phyloP scores from a whole-genome alignment of 352 stramenopile species.

The Phytophthora crassamura region DNA sequence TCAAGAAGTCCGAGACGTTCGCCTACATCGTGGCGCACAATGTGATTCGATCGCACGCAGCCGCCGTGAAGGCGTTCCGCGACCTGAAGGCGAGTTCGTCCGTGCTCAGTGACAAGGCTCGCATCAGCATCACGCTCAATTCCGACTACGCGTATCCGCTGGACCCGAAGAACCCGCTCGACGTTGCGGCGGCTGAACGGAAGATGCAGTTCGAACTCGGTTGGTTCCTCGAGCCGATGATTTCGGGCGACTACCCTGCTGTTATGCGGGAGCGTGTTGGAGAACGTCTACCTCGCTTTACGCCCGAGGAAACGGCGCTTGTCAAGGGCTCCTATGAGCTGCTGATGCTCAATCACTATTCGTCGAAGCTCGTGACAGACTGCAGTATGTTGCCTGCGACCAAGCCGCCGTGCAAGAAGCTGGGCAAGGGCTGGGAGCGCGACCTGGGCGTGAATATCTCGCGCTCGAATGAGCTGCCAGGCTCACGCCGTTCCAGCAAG shows the following conservation, averaged over 20 bases:
- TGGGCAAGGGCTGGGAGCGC: constrained; percentile 51
- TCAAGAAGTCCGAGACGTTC: constrained; percentile 53
- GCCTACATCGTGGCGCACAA: constrained; percentile 83
- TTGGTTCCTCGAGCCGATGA: constrained; percentile 93
- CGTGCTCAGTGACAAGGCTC: constrained; percentile 50
- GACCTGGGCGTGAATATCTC: constrained; percentile 60
- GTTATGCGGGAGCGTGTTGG: constrained; percentile 89
- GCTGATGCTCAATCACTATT: constrained; percentile 96
- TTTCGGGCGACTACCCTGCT: constrained; percentile 90
- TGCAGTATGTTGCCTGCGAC: constrained; percentile 38
- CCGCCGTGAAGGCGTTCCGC: constrained; percentile 84
- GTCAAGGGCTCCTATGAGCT: constrained; percentile 91
- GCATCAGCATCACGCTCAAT: constrained; percentile 93
- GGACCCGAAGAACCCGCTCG: constrained; percentile 53
- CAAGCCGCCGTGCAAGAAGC: constrained; percentile 46
- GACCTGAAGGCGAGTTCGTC: constrained; percentile 59
- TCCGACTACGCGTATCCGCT: constrained; percentile 82
- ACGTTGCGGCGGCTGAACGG: constrained; percentile 73
- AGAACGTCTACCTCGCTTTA: constrained; percentile 88
- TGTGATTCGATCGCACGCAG: constrained; percentile 91
- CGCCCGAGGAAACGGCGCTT: constrained; percentile 63
- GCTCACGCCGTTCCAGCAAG: constrained; percentile 62
- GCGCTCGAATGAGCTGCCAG: constrained; percentile 64
- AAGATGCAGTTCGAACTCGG: constrained; percentile 91
- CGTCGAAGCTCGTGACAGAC: constrained; percentile 66